phyloP scores from a whole-genome alignment of 2,329 filamentous ascomycete species.

The Apiospora saccharicola region DNA sequence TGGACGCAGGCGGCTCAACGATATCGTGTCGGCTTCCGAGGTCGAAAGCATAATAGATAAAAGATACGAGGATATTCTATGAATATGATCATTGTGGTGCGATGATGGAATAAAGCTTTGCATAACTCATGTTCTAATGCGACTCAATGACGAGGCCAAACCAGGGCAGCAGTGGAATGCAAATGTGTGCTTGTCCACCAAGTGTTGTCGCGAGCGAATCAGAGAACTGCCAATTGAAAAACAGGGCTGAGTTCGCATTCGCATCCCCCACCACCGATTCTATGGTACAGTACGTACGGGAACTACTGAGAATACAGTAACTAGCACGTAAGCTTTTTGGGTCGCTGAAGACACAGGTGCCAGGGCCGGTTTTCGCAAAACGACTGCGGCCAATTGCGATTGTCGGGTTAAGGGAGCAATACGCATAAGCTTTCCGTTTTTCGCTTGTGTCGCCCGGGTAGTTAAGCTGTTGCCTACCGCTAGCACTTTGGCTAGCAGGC shows the following conservation, averaged over 20 bases:
- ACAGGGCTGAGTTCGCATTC: not conserved
- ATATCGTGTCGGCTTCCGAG: not conserved
- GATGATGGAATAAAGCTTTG: not conserved
- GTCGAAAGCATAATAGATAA: not conserved
- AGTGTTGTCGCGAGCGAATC: not conserved
- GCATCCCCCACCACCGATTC: not conserved
- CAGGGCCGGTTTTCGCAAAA: not conserved
- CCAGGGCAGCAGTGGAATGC: not conserved
- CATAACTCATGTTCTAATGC: not conserved
- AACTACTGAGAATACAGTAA: not conserved
- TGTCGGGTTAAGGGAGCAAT: not conserved
- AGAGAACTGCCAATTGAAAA: not conserved
- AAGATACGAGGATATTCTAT: not conserved
- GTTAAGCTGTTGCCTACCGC: slow-evolving; percentile 7
- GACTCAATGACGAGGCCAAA: not conserved
- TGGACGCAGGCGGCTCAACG: not conserved
- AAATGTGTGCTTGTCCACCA: too few relatives aligned
- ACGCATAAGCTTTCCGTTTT: not conserved
- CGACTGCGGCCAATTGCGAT: not conserved
- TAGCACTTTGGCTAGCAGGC: too few relatives aligned
- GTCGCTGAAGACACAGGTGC: not conserved
- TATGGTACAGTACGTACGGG: not conserved
- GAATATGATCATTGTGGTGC: not conserved
- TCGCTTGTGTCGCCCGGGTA: too few relatives aligned
- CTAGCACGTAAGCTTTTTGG: not conserved